Evolutionary conservation across 495 filamentous ascomycete species (phyloP), one percentile per base, ranked within the genome.

Genomic region (Penicillium silybi): DNA sequence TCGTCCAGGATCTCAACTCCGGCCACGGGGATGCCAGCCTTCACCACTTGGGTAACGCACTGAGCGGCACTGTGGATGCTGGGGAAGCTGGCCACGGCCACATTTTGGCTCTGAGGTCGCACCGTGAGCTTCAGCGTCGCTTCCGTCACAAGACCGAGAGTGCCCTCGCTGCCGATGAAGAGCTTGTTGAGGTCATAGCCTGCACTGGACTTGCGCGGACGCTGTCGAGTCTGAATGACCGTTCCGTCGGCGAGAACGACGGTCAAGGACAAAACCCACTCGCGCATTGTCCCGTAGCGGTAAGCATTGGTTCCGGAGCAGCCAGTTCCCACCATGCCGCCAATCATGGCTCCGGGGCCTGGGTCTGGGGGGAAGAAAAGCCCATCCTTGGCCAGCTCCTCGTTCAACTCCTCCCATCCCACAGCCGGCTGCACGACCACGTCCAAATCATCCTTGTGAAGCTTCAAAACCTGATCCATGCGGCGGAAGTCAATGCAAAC

Each of bases 351-450:
- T 6, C 83, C 83, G 15, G 83, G 83, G 5, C 83, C 83, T 0
- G 83, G 83, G 52, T 86, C 83, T 8, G 83, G 83, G 2, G 83
- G 83, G 66, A 86, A 86, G 64, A 86, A 85, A 0, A 86, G 71
- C 6, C 79, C 80, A 29, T 79, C 58, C 39, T 79, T 66, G 6
- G 71, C 72, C 23, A 86, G 68, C 45, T 76, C 70, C 50, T 81
- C 80, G 52, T 86, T 86, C 38, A 86, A 57, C 1, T 72, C 67
- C 53, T 86, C 79, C 83, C 83, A 86, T 18, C 83, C 83, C 7
- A 86, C 65, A 0, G 80, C 83, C 6, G 83, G 83, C 58, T 86
- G 83, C n/a, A 86, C 83, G 0, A 85, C 74, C 7, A 85, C 80
- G 54, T 86, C 83, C 44, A 86, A 56, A 56, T 86, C 83, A 10